Evolutionary conservation across 2,329 filamentous ascomycete genomes (phyloP), one percentile per base, ranked within the genome.

Genomic region (Cadophora sp.): DNA sequence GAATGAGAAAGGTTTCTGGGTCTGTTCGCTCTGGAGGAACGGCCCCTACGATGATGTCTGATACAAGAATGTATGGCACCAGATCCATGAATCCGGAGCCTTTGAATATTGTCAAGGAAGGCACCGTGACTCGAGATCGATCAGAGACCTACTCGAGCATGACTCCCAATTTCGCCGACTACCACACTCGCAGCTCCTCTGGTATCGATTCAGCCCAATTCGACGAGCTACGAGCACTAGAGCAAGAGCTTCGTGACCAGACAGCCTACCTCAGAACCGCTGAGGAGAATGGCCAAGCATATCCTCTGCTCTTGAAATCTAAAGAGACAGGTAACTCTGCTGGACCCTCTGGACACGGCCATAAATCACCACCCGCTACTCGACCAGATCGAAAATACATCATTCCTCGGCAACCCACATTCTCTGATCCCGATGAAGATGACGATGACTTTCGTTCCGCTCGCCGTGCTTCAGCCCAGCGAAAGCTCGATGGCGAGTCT

Each of bases 381-480:
- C 33, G 39, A 20, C 20, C 13, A 3, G 36, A 58, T 1, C n/a
- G 33, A 41, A 20, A 36, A 2, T 16, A 43, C 20, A 22, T 11
- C 5, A 14, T 13, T 27, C n/a, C 20, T 1, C 36, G 20, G 3
- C 4, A 24, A 9, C 30, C n/a, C 20, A 58, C 20, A 16, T 58
- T 43, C 11, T 5, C 55, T n/a, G 55, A 58, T 13, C 55, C 36
- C 14, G 36, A 43, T 27, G 55, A 58, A 18, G 36, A 39, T 18
- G 36, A 39, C 20, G 55, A 43, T 5, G 55, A 58, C 2, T 13
- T 43, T 7, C 55, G 55, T 27, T 3, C 13, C 4, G 55, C 55
- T 43, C 55, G 55, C n/a, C 55, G 55, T 41, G 20, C 55, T 13
- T 58, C 55, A 14, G 13, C 55, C 33, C 33, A 58, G 55, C 55